These are phyloP conservation scores for Candida glaebosa DNA, from an alignment of 805 yeast genomes.

Conservation along the genomic window DNA sequence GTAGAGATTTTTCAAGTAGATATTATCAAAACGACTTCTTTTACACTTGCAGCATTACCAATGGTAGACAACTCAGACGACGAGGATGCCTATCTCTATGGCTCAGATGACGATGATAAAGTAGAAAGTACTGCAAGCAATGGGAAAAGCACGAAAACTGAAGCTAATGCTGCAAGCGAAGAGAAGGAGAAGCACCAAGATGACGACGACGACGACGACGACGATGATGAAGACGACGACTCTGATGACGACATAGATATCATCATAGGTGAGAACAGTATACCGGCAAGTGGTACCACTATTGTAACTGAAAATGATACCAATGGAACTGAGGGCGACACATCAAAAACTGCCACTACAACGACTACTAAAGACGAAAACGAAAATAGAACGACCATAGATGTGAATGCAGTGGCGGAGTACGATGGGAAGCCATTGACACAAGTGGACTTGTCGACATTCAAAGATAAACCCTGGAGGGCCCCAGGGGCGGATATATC, in stretches of 20 bases:
- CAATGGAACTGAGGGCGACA: constrained; percentile 19
- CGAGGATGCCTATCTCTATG: constrained; percentile 67
- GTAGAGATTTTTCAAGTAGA: neutral
- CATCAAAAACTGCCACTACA: constrained; percentile 22
- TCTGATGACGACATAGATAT: constrained; percentile 77
- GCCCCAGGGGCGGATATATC: constrained; percentile 93
- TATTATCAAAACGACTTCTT: no score
- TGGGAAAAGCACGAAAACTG: constrained; percentile 22
- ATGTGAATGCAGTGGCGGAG: constrained; percentile 70
- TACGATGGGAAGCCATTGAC: constrained; percentile 82
- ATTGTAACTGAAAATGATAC: constrained; percentile 28
- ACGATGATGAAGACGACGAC: constrained; percentile 46
- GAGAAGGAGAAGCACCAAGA: constrained; percentile 37
- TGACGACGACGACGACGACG: constrained; percentile 41
- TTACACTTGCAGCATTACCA: no score
- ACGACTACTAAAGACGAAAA: constrained; percentile 26
- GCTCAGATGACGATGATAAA: constrained; percentile 43
- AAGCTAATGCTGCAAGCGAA: constrained; percentile 18
- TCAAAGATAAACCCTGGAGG: constrained; percentile 97
- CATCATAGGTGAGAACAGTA: constrained; percentile 51
- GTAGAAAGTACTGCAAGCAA: constrained; percentile 14
- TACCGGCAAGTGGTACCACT: constrained; percentile 22
- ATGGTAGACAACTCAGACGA: constrained; percentile 31
- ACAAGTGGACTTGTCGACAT: constrained; percentile 69
- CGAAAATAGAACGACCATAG: constrained; percentile 45